Conservation (phyloP, 192 early-diverging fungal genomes). For the Umbelopsis ramanniana region DNA sequence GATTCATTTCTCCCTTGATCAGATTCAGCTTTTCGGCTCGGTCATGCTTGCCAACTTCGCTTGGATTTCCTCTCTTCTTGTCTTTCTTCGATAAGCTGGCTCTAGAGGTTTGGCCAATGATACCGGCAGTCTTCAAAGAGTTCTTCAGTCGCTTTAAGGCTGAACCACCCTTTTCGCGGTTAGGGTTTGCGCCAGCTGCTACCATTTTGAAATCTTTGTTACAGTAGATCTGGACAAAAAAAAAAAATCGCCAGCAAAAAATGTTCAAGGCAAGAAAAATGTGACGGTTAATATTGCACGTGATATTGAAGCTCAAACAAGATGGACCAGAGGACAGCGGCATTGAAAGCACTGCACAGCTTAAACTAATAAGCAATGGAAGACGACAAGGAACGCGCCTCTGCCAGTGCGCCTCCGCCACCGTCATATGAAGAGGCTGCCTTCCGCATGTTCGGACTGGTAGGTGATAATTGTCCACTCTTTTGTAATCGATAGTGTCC, state of each 20-base stretch:
- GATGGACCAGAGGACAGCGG: neutral
- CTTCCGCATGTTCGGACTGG: slow-evolving; percentile 10
- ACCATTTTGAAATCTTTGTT: neutral
- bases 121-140: slow-evolving; percentile 76
- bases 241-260: slow-evolving; percentile 6
- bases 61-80: slow-evolving; percentile 54
- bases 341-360: neutral
- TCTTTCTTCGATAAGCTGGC: slow-evolving; percentile 69
- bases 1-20: slow-evolving; percentile 69
- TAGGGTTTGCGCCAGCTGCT: slow-evolving; percentile 20
- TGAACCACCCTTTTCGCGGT: slow-evolving; percentile 50
- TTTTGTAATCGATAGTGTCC: neutral
- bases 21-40: slow-evolving; percentile 48
- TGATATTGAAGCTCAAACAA: neutral
- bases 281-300: neutral
- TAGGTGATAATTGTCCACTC: neutral
- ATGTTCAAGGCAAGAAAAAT: slow-evolving; percentile 4
- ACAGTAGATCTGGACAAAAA: neutral
- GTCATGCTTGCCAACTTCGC: slow-evolving; percentile 60
- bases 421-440: slow-evolving; percentile 14
- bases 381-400: slow-evolving; percentile 11
- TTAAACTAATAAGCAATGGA: neutral
- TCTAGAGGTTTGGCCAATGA: slow-evolving; percentile 71
- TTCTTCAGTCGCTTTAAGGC: slow-evolving; percentile 84
- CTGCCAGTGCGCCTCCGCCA: neutral